phyloP scores from a whole-genome alignment of 352 stramenopile genomes.

The Phytophthora crassamura region DNA sequence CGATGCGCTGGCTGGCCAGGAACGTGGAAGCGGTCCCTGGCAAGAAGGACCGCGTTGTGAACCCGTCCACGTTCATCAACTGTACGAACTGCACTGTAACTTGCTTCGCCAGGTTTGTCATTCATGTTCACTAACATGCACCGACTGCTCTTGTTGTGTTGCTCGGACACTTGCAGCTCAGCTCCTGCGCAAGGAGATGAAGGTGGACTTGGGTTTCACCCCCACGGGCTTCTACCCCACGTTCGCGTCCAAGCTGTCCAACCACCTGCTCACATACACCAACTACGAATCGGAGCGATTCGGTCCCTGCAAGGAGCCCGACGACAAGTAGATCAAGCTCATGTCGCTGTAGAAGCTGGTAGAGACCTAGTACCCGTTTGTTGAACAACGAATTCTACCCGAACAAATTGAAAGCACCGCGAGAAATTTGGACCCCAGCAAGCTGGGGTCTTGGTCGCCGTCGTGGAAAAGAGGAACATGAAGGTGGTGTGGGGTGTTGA shows the following conservation, averaged over 20 bases:
- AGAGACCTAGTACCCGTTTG: too few relatives aligned
- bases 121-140: constrained; percentile 1
- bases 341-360: too few relatives aligned
- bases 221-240: constrained; percentile 54
- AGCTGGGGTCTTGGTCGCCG: too few relatives aligned
- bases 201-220: constrained; percentile 50
- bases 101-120: background rate
- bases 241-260: constrained; percentile 63
- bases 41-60: constrained; percentile 48
- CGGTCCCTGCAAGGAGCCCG: constrained; percentile 39
- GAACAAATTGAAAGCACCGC: too few relatives aligned
- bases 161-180: constrained; percentile 32
- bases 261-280: constrained; percentile 60
- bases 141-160: constrained; percentile 4
- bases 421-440: too few relatives aligned
- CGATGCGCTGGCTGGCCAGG: constrained; percentile 53
- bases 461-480: too few relatives aligned
- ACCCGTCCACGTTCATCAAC: constrained; percentile 56
- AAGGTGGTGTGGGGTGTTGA: too few relatives aligned
- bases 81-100: constrained; percentile 27
- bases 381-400: too few relatives aligned
- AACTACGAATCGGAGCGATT: constrained; percentile 61
- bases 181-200: constrained; percentile 52
- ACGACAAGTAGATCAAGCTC: constrained; percentile 14
- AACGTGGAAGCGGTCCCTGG: constrained; percentile 33